phyloP scores from a whole-genome alignment of 495 filamentous ascomycete species.

The Rostrohypoxylon terebratum region DNA sequence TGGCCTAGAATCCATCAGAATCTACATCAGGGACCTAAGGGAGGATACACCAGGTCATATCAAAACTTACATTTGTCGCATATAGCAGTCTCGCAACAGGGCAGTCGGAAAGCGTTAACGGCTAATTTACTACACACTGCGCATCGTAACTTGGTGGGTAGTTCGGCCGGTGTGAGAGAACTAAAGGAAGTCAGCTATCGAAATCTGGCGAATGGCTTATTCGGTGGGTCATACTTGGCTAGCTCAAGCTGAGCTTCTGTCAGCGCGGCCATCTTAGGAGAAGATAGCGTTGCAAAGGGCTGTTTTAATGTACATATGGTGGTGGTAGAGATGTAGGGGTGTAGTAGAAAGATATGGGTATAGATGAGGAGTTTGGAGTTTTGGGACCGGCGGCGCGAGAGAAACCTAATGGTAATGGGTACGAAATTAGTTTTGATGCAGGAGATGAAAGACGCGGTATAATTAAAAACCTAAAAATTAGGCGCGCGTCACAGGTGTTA shows the following conservation, averaged over 20 bases:
- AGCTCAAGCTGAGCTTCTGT: slow-evolving; percentile 59
- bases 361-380: slow-evolving; percentile 1
- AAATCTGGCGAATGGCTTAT: neutral
- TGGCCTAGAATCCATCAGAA: slow-evolving; percentile 71
- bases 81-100: slow-evolving; percentile 95
- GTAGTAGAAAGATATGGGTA: neutral
- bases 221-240: slow-evolving; percentile 45
- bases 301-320: slow-evolving; percentile 27
- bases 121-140: slow-evolving; percentile 91
- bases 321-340: neutral
- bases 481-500: slow-evolving; percentile 17
- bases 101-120: slow-evolving; percentile 88
- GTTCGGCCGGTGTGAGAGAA: slow-evolving; percentile 82
- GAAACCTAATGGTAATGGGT: slow-evolving; percentile 1
- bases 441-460: slow-evolving; percentile 4
- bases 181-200: slow-evolving; percentile 56
- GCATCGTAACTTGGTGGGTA: slow-evolving; percentile 94
- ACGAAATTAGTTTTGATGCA: slow-evolving; percentile 17
- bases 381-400: neutral
- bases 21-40: neutral
- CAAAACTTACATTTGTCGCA: slow-evolving; percentile 84
- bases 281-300: slow-evolving; percentile 5
- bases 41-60: slow-evolving; percentile 2
- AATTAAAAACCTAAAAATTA: slow-evolving; percentile 16
- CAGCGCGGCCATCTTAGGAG: slow-evolving; percentile 49